phyloP scores from a whole-genome alignment of 352 stramenopile species.

The Saprolegnia diclina region DNA sequence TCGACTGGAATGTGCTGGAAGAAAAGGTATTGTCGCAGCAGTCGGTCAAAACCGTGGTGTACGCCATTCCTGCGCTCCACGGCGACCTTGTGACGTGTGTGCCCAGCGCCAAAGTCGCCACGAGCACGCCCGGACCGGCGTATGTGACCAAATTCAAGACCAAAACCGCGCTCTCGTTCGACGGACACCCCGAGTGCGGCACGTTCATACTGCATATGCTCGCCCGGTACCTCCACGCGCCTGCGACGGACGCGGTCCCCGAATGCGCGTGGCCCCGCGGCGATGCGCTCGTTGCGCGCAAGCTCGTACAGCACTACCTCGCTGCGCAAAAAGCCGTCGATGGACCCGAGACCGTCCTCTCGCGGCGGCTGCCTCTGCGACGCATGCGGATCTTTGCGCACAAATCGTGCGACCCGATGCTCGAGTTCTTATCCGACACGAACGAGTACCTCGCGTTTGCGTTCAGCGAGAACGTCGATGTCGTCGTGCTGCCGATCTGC shows the following conservation, averaged over 20 bases:
- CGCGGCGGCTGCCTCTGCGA: neutral
- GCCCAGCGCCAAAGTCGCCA: neutral
- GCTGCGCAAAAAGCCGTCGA: neutral
- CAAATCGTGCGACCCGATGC: slow-evolving; percentile 4
- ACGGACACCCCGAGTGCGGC: slow-evolving; percentile 21
- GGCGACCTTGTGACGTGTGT: slow-evolving; percentile 14
- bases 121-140: neutral
- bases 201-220: slow-evolving; percentile 4
- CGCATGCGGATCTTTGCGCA: neutral
- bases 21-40: slow-evolving; percentile 10
- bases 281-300: neutral
- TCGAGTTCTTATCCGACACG: slow-evolving; percentile 25
- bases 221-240: neutral
- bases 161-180: slow-evolving; percentile 10
- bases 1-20: slow-evolving; percentile 11
- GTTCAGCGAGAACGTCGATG: slow-evolving; percentile 1
- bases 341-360: neutral
- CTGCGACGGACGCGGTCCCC: neutral
- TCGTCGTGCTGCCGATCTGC: slow-evolving; percentile 14
- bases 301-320: slow-evolving; percentile 12
- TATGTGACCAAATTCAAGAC: neutral
- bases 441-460: slow-evolving; percentile 22
- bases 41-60: neutral
- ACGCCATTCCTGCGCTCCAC: slow-evolving; percentile 5
- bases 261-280: neutral